Percentiles rank a stretch among this genome's conserved stretches.
Conservation (phyloP, 495 filamentous ascomycete genomes). For the Trichoderma reesei region DNA sequence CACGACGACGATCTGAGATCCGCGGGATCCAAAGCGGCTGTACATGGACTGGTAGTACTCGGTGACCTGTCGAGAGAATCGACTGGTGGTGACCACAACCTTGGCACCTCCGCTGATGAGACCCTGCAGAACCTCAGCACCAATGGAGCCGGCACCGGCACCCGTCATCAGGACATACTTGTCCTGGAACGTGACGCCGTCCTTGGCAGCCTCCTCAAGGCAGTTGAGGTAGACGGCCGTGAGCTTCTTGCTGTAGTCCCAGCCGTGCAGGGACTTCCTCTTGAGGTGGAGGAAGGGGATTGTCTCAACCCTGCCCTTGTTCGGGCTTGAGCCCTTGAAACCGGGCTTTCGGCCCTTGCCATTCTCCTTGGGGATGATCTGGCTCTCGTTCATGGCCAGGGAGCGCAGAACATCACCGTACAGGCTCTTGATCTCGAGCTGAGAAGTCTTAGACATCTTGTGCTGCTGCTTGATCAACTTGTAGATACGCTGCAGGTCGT, state of each 20-base stretch:
- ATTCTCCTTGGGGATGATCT: slow-evolving; percentile 83
- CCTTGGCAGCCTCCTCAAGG: slow-evolving; percentile 74
- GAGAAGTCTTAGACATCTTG: slow-evolving; percentile 86
- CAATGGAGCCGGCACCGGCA: slow-evolving; percentile 94
- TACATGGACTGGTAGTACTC: slow-evolving; percentile 99
- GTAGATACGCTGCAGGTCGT: slow-evolving; percentile 86
- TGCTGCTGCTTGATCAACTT: slow-evolving; percentile 97
- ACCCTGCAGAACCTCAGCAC: slow-evolving; percentile 94
- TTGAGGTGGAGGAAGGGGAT: slow-evolving; percentile 97
- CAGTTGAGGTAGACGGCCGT: slow-evolving; percentile 87
- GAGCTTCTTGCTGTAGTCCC: slow-evolving; percentile 98
- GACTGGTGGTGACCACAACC: slow-evolving; percentile 90
- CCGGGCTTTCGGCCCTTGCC: slow-evolving; percentile 43
- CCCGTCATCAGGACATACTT: slow-evolving; percentile 98
- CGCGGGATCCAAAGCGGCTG: slow-evolving; percentile 80
- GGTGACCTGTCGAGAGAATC: slow-evolving; percentile 93
- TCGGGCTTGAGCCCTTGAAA: slow-evolving; percentile 54
- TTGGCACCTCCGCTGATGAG: slow-evolving; percentile 93
- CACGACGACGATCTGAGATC: slow-evolving; percentile 93
- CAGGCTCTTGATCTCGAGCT: slow-evolving; percentile 86
- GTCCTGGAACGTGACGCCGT: slow-evolving; percentile 81
- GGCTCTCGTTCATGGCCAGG: slow-evolving; percentile 91
- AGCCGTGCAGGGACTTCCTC: slow-evolving; percentile 86
- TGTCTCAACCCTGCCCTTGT: slow-evolving; percentile 82
- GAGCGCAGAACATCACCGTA: slow-evolving; percentile 91